phyloP scores from a whole-genome alignment of 805 yeast genomes.

The Yarrowia alimentaria region DNA sequence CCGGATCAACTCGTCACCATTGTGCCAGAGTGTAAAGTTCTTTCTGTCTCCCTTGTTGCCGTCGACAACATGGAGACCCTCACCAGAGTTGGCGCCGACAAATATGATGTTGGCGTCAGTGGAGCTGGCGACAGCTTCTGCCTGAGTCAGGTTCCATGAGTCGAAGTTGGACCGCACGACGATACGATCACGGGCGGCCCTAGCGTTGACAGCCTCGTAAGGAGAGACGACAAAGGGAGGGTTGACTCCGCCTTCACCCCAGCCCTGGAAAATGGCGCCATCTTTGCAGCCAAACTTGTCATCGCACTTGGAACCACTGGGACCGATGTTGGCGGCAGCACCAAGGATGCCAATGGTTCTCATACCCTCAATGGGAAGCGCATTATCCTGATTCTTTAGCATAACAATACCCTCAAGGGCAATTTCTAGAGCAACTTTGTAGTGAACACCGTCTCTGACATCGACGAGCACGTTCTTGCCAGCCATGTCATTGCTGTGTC shows the following conservation, averaged over 20 bases:
- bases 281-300: conserved; percentile 52
- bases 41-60: conserved; percentile 59
- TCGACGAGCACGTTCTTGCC: background rate
- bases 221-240: conserved; percentile 60
- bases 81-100: conserved; percentile 57
- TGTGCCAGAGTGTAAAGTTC: conserved; percentile 55
- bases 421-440: conserved; percentile 50
- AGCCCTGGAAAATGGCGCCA: conserved; percentile 58
- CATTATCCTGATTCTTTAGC: conserved; percentile 52
- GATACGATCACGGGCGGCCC: conserved; percentile 42
- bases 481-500: background rate
- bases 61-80: conserved; percentile 58
- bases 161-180: conserved; percentile 12
- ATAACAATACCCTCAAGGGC: conserved; percentile 56
- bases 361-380: conserved; percentile 50
- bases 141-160: conserved; percentile 9
- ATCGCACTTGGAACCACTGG: conserved; percentile 51
- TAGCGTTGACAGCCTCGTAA: conserved; percentile 51
- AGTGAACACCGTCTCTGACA: conserved; percentile 6
- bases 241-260: conserved; percentile 64
- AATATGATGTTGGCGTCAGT: conserved; percentile 55
- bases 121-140: conserved; percentile 11
- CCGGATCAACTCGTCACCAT: conserved; percentile 54
- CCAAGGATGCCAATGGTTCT: conserved; percentile 41
- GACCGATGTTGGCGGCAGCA: conserved; percentile 51